phyloP scores from a whole-genome alignment of 768 basidiomycete species.

The Boletales sp. region DNA sequence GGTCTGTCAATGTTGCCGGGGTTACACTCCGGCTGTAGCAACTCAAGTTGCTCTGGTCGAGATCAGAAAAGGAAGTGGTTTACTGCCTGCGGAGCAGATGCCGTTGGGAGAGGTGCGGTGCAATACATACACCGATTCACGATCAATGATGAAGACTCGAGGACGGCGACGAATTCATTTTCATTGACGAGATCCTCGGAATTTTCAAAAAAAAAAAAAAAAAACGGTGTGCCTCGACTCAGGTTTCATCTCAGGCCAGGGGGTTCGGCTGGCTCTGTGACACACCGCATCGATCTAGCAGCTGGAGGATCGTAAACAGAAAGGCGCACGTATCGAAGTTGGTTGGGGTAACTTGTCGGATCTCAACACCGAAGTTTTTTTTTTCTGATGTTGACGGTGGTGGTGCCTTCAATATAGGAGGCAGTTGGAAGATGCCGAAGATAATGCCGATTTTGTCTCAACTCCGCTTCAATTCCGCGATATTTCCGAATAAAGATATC shows the following conservation, averaged over 20 bases:
- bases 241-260: conserved; percentile 7
- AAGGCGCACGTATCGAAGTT: conserved; percentile 6
- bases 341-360: neutral
- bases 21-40: too few species aligned
- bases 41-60: too few species aligned
- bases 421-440: conserved; percentile 7
- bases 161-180: neutral
- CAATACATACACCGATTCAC: conserved; percentile 10
- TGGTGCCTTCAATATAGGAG: conserved; percentile 3
- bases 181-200: conserved; percentile 13
- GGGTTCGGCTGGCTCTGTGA: conserved; percentile 2
- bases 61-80: conserved; percentile 3
- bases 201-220: too few species aligned
- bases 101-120: neutral
- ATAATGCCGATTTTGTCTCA: neutral
- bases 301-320: conserved; percentile 18
- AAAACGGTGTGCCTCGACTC: neutral
- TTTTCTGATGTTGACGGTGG: too few species aligned
- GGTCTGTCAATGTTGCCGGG: too few species aligned
- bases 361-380: conserved; percentile 1
- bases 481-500: neutral
- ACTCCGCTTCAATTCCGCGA: conserved; percentile 27
- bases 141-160: conserved; percentile 7
- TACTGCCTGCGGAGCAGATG: neutral
- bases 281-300: neutral